phyloP scores from a whole-genome alignment of 768 basidiomycete genomes.

The Leccinum ochraceum region DNA sequence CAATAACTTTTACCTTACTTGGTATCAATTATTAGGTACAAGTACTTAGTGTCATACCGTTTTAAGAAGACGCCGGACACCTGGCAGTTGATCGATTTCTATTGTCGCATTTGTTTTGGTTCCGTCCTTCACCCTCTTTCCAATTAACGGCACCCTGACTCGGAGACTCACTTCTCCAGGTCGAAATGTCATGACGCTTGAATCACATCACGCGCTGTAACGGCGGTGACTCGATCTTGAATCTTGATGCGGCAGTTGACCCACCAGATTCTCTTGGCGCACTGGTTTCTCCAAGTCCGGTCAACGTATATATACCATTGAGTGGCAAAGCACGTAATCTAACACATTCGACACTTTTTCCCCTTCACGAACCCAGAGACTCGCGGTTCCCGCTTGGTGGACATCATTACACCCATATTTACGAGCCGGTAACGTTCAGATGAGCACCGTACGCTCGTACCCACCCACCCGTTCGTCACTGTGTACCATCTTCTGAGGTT shows the following conservation, averaged over 20 bases:
- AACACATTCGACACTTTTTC: background rate
- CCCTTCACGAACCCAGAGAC: conserved; percentile 8
- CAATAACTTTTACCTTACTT: too few relatives aligned
- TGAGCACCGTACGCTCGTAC: conserved; percentile 14
- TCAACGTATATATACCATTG: conserved; percentile 4
- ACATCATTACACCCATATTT: background rate
- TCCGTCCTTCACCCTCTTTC: background rate
- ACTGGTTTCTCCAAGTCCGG: conserved; percentile 5
- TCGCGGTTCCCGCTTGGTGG: conserved; percentile 5
- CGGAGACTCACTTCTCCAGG: background rate
- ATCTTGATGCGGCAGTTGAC: background rate
- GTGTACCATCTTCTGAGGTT: background rate
- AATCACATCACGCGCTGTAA: background rate
- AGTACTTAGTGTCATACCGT: background rate
- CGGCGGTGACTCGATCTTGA: background rate
- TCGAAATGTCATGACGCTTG: too few relatives aligned
- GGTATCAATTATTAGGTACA: too few relatives aligned
- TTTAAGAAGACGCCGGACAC: background rate
- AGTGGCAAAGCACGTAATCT: background rate
- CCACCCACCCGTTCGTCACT: conserved; percentile 10
- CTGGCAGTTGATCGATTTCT: too few relatives aligned
- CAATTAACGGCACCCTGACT: background rate
- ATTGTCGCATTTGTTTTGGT: conserved; percentile 5
- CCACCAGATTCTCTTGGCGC: conserved; percentile 14
- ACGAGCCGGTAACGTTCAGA: conserved; percentile 4